phyloP scores from a whole-genome alignment of 164 flowering plant species.

The Protea cynaroides region DNA sequence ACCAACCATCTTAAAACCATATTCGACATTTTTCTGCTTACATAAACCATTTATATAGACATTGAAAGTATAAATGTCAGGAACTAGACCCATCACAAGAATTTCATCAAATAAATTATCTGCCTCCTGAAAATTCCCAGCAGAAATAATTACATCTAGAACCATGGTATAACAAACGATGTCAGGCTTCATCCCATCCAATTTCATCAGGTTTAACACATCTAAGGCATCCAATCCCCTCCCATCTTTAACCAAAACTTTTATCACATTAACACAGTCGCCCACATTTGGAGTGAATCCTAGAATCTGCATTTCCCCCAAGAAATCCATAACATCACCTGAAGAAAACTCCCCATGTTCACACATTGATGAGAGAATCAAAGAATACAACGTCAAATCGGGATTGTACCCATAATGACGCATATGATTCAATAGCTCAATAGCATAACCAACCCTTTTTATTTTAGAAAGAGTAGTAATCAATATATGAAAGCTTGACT shows the following conservation, averaged over 20 bases:
- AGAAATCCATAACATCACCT: slow-evolving; percentile 35
- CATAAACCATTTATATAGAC: slow-evolving; percentile 60
- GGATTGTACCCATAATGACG: slow-evolving; percentile 35
- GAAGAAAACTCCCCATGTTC: slow-evolving; percentile 16
- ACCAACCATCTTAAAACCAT: slow-evolving; percentile 39
- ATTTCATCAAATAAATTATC: slow-evolving; percentile 76
- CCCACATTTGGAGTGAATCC: slow-evolving; percentile 40
- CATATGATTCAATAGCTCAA: slow-evolving; percentile 42
- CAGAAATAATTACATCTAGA: slow-evolving; percentile 35
- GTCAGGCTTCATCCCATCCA: slow-evolving; percentile 55
- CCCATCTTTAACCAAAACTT: slow-evolving; percentile 40
- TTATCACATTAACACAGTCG: slow-evolving; percentile 49
- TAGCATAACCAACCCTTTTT: slow-evolving; percentile 43
- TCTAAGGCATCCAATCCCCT: slow-evolving; percentile 43
- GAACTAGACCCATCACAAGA: slow-evolving; percentile 68
- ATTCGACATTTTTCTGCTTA: slow-evolving; percentile 48
- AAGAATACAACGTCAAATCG: slow-evolving; percentile 41
- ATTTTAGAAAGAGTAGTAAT: slow-evolving; percentile 53
- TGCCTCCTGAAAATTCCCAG: slow-evolving; percentile 37
- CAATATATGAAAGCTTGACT: slow-evolving; percentile 45
- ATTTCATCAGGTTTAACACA: slow-evolving; percentile 54
- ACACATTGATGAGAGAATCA: slow-evolving; percentile 42
- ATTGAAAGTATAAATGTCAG: slow-evolving; percentile 61
- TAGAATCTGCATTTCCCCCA: slow-evolving; percentile 35
- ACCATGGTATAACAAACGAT: slow-evolving; percentile 50